A percentile compares a stretch with the other conserved stretches of the same genome.
Evolutionary conservation across 495 filamentous ascomycete genomes (phyloP).

Genomic region (Cenococcum geophilum): DNA sequence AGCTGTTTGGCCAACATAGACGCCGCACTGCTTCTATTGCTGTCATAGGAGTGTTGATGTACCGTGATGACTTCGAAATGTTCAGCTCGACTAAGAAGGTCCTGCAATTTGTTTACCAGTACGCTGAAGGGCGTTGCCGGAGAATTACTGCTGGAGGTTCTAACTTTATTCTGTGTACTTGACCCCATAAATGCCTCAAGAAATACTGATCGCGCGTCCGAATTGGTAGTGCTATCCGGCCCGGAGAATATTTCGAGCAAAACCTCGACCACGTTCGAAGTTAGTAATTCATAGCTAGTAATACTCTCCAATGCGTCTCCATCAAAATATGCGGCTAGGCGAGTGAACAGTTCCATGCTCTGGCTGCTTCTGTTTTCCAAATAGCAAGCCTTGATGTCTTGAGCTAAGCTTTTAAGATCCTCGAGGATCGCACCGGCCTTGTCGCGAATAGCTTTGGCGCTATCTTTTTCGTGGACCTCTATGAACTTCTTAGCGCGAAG

Average conservation of each 20-base stretch:
- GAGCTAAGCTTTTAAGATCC: slow-evolving; percentile 63
- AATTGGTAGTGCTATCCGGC: slow-evolving; percentile 40
- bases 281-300: slow-evolving; percentile 92
- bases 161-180: slow-evolving; percentile 47
- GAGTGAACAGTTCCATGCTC: slow-evolving; percentile 62
- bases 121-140: slow-evolving; percentile 82
- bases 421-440: slow-evolving; percentile 71
- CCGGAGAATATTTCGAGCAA: slow-evolving; percentile 78
- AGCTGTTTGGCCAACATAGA: slow-evolving; percentile 97
- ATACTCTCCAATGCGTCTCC: slow-evolving; percentile 83
- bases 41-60: slow-evolving; percentile 86
- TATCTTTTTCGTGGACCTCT: slow-evolving; percentile 70
- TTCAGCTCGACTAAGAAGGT: slow-evolving; percentile 89
- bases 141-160: slow-evolving; percentile 55
- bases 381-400: slow-evolving; percentile 65
- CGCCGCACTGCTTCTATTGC: slow-evolving; percentile 82
- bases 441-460: slow-evolving; percentile 60
- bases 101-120: slow-evolving; percentile 88
- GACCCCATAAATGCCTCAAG: slow-evolving; percentile 91
- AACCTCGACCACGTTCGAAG: slow-evolving; percentile 78
- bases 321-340: slow-evolving; percentile 80
- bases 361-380: slow-evolving; percentile 47
- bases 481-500: slow-evolving; percentile 74
- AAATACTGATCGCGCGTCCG: slow-evolving; percentile 71
- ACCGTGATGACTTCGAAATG: slow-evolving; percentile 98